These are phyloP conservation scores for Psophocarpus tetragonolobus DNA, from an alignment of 306 rosid genomes.

Conservation along the genomic window DNA sequence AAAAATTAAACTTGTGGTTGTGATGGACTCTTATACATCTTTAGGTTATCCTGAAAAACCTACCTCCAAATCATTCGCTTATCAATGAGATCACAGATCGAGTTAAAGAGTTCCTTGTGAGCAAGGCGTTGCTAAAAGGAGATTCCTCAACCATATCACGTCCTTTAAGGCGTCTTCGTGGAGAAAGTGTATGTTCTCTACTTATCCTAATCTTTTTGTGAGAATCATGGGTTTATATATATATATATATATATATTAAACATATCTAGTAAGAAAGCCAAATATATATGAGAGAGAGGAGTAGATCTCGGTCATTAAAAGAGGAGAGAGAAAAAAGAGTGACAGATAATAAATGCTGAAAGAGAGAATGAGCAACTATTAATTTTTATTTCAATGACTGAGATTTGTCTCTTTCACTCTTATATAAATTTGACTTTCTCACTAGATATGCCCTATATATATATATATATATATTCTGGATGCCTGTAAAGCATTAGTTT, in stretches of 20 bases:
- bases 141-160: constrained; percentile 60
- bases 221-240: constrained; percentile 11
- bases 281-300: too few relatives aligned
- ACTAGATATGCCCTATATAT: too few relatives aligned
- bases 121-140: constrained; percentile 81
- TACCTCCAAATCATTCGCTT: constrained; percentile 85
- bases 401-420: too few relatives aligned
- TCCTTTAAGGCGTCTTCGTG: constrained; percentile 66
- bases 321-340: too few relatives aligned
- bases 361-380: too few relatives aligned
- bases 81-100: constrained; percentile 73
- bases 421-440: too few relatives aligned
- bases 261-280: too few relatives aligned
- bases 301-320: too few relatives aligned
- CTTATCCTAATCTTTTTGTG: neutral
- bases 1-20: constrained; percentile 1
- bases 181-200: constrained; percentile 67
- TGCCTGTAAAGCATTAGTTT: constrained; percentile 20
- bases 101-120: constrained; percentile 85
- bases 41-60: constrained; percentile 85
- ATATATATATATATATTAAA: too few relatives aligned
- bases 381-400: too few relatives aligned
- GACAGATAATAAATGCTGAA: too few relatives aligned
- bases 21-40: constrained; percentile 34
- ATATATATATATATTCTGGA: neutral